Evolutionary conservation across 306 rosid genomes (phyloP).

Genomic region (Amphicarpaea edgeworthii): DNA sequence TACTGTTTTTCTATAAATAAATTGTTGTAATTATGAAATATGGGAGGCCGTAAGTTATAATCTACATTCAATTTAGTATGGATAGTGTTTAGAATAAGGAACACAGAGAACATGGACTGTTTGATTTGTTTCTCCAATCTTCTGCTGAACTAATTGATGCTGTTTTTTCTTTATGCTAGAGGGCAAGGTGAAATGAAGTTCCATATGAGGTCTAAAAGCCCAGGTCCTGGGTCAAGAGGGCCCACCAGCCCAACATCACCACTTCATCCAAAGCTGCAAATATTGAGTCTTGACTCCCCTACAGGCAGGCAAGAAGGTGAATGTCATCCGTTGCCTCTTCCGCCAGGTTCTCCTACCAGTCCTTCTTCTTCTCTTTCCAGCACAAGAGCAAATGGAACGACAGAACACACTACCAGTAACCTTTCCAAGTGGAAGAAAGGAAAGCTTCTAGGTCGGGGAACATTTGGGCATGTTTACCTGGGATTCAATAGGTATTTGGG

Average conservation of each 20-base stretch:
- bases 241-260: constrained; percentile 96
- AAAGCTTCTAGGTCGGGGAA: constrained; percentile 93
- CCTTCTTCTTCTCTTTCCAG: constrained; percentile 70
- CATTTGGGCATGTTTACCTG: constrained; percentile 93
- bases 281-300: constrained; percentile 73
- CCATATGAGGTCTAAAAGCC: constrained; percentile 70
- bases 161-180: constrained; percentile 58
- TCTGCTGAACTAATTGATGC: constrained; percentile 46
- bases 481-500: constrained; percentile 86
- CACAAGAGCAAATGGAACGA: constrained; percentile 45
- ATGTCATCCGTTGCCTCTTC: constrained; percentile 89
- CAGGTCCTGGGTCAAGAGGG: constrained; percentile 82
- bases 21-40: background rate
- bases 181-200: constrained; percentile 65
- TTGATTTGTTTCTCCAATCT: constrained; percentile 26
- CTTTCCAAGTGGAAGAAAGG: constrained; percentile 90
- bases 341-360: constrained; percentile 94
- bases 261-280: constrained; percentile 68
- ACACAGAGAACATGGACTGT: background rate
- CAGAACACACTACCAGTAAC: constrained; percentile 52
- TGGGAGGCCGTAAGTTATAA: constrained; percentile 31
- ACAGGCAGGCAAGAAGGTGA: constrained; percentile 78
- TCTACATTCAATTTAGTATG: constrained; percentile 12
- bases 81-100: constrained; percentile 12
- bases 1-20: background rate